Percentiles rank a stretch among this genome's conserved stretches.
Evolutionary conservation across 805 yeast genomes (phyloP).

Genomic region (Candida berthetii): DNA sequence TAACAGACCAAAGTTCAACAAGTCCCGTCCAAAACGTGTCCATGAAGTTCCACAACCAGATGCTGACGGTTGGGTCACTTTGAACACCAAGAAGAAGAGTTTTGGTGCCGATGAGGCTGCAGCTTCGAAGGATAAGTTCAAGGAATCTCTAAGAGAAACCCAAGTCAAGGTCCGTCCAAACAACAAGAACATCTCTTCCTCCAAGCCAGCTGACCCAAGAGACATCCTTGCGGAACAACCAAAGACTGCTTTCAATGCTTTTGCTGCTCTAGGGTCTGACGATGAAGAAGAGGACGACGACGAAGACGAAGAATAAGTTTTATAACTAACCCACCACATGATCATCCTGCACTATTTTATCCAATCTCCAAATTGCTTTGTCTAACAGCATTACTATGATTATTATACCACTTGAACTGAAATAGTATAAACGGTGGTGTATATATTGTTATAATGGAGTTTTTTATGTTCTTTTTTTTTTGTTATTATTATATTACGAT

Average conservation of each 20-base stretch:
- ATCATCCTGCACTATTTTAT: no score
- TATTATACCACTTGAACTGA: no score
- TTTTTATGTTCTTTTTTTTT: neutral
- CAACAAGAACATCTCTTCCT: constrained; percentile 67
- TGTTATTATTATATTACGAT: neutral
- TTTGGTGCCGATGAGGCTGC: constrained; percentile 43
- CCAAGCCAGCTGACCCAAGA: constrained; percentile 67
- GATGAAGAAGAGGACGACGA: constrained; percentile 20
- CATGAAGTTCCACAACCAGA: constrained; percentile 49
- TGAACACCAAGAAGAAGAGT: constrained; percentile 35
- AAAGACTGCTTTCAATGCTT: constrained; percentile 67
- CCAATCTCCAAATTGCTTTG: no score
- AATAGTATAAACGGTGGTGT: no score
- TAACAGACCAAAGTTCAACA: constrained; percentile 49
- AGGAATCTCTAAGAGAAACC: constrained; percentile 42
- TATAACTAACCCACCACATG: no score
- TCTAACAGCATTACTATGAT: no score
- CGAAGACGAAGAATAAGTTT: constrained; percentile 3
- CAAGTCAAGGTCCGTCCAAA: constrained; percentile 56
- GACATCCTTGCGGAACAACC: constrained; percentile 67
- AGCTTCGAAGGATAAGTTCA: constrained; percentile 39
- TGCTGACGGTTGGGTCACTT: constrained; percentile 81
- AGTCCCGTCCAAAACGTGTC: constrained; percentile 42
- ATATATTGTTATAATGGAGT: neutral
- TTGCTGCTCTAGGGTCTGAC: constrained; percentile 53